These are phyloP conservation scores for Aspergillus baeticus DNA, from an alignment of 495 filamentous ascomycete species.

Conservation along the genomic window DNA sequence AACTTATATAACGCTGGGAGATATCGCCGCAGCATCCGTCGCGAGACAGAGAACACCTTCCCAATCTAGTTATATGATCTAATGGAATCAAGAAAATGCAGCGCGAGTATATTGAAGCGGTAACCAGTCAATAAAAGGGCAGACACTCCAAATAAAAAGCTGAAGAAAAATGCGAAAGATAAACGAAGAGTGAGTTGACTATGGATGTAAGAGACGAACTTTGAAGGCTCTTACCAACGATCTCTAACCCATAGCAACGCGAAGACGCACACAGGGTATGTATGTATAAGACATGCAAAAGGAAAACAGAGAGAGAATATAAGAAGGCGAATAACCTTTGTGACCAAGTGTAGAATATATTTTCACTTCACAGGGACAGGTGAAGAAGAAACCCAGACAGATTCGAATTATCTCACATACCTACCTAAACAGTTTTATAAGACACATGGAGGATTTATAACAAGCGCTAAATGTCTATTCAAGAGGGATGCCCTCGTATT, in stretches of 20 bases:
- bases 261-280: slow-evolving; percentile 36
- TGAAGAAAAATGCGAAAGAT: not conserved
- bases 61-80: no score
- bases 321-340: slow-evolving; percentile 5
- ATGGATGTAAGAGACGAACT: slow-evolving; percentile 21
- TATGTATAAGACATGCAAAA: slow-evolving; percentile 20
- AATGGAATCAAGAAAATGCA: no score
- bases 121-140: slow-evolving; percentile 17
- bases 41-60: no score
- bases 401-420: slow-evolving; percentile 19
- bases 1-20: no score
- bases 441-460: slow-evolving; percentile 8
- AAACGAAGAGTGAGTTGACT: slow-evolving; percentile 22
- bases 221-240: slow-evolving; percentile 15
- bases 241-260: slow-evolving; percentile 33
- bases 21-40: no score
- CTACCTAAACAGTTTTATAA: slow-evolving; percentile 24
- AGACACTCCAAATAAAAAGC: not conserved
- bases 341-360: not conserved
- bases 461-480: slow-evolving; percentile 38
- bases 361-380: slow-evolving; percentile 18
- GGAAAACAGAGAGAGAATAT: not conserved
- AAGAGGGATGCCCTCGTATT: slow-evolving; percentile 88
- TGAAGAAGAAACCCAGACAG: slow-evolving; percentile 6
- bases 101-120: not conserved